Conservation (phyloP, 257 asterid genomes). For the Nicotiana tomentosiformis region DNA sequence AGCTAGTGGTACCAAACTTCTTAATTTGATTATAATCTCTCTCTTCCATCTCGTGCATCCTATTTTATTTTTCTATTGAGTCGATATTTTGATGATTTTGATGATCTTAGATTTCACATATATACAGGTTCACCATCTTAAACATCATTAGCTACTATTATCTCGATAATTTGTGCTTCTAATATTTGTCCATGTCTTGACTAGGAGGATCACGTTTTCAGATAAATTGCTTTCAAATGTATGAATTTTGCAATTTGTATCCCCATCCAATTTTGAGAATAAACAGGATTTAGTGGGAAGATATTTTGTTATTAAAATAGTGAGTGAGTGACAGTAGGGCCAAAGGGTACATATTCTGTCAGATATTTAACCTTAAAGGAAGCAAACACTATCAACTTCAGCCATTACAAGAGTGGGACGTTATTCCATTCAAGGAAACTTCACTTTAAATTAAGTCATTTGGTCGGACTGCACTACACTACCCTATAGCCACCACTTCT, state of each 20-base stretch:
- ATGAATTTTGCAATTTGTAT: not conserved
- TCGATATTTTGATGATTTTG: not conserved
- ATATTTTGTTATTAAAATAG: constrained; percentile 5
- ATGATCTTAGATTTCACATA: not conserved
- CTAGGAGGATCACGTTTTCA: not conserved
- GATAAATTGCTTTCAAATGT: not conserved
- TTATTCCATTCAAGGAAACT: constrained; percentile 31
- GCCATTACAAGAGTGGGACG: constrained; percentile 27
- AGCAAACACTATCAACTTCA: constrained; percentile 42
- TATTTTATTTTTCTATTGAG: not conserved
- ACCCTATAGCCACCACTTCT: not conserved
- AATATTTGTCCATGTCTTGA: not conserved
- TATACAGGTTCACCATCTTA: not conserved
- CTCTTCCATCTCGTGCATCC: not conserved
- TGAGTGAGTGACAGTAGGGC: constrained; percentile 22
- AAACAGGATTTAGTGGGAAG: not conserved
- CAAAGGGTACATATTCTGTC: constrained; percentile 34
- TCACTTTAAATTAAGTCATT: constrained; percentile 34
- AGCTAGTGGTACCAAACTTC: not conserved
- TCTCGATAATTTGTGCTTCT: not conserved
- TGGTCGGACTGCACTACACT: constrained; percentile 14
- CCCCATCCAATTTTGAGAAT: not conserved
- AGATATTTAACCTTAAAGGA: constrained; percentile 23
- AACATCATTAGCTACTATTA: not conserved
- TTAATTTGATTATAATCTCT: not conserved